Evolutionary conservation across 495 filamentous ascomycete species (phyloP), one percentile per base, ranked within the genome.

Genomic region (Neurospora terricola): DNA sequence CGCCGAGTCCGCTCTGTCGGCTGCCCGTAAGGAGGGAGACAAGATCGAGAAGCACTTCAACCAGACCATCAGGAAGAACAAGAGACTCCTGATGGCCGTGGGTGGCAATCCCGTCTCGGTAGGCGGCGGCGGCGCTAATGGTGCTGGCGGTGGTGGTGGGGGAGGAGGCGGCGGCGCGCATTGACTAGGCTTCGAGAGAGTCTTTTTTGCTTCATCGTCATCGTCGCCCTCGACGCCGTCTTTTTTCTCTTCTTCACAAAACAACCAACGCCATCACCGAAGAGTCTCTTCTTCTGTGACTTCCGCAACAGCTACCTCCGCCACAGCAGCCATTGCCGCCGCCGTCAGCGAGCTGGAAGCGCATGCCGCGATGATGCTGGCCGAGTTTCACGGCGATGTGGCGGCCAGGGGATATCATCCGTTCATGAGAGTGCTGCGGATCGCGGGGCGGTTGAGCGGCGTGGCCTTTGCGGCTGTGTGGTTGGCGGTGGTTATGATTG

Each of bases 1-100:
- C 38, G 86, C 88, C 6, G 91, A 93, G 81, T 81, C 81, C 71
- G 87, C 85, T 39, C 82, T 91, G 75, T 72, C 82, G 21, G 76
- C 79, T 12, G 85, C 87, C n/a, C 85, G 85, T 74, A 92, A 90
- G 83, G 90, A 93, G 76, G 86, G 88, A 40, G 92, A 94, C 71
- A 85, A 79, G 72, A 77, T 92, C 10, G 92, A 93, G 80, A 93
- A 92, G 85, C 89, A 83, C 75, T 77, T 92, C 27, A 86, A 85
- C 73, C 82, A 84, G 70, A 71, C 91, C 42, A 82, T 91, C 72
- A 88, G 88, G 76, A 89, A 87, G 84, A 92, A 92, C 76, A 81
- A 86, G 72, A 80, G 82, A 72, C 69, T 89, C 42, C 72, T 87
- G 62, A 72, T 73, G 30, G 66, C 70, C 23, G 36, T 38, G 12